phyloP scores from a whole-genome alignment of 2,329 filamentous ascomycete species.

The Coleophoma crateriformis region DNA sequence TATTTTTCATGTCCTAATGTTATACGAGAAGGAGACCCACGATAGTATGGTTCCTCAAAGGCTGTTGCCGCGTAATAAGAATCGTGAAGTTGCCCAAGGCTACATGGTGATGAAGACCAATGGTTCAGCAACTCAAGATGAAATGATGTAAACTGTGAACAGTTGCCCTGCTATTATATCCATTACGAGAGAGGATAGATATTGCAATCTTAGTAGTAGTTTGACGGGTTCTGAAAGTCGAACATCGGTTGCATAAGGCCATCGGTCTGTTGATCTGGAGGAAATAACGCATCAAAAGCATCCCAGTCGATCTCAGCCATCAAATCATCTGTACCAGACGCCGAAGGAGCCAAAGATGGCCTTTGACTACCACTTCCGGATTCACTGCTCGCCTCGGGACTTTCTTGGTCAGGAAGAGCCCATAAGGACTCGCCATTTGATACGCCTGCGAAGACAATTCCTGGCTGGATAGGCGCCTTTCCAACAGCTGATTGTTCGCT shows the following conservation, averaged over 20 bases:
- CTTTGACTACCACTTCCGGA: slow-evolving; percentile 6
- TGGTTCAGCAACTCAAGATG: no score
- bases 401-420: slow-evolving; percentile 32
- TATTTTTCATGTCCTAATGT: no score
- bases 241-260: neutral
- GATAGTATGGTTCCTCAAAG: no score
- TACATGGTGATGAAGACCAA: no score
- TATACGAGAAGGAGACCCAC: no score
- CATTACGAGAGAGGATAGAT: no score
- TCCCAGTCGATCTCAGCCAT: slow-evolving; percentile 59
- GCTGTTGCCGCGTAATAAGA: no score
- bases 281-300: slow-evolving; percentile 25
- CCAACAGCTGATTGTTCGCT: slow-evolving; percentile 1
- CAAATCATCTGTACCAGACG: slow-evolving; percentile 23
- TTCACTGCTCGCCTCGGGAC: slow-evolving; percentile 38
- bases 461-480: slow-evolving; percentile 5
- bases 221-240: neutral
- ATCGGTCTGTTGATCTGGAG: slow-evolving; percentile 15
- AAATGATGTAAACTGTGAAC: no score
- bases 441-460: slow-evolving; percentile 37
- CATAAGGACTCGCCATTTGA: slow-evolving; percentile 43
- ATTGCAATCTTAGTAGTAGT: neutral
- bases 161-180: no score
- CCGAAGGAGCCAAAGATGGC: slow-evolving; percentile 4
- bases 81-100: no score